phyloP scores from a whole-genome alignment of 805 yeast genomes.

The Lipomyces spencermartinsiae region DNA sequence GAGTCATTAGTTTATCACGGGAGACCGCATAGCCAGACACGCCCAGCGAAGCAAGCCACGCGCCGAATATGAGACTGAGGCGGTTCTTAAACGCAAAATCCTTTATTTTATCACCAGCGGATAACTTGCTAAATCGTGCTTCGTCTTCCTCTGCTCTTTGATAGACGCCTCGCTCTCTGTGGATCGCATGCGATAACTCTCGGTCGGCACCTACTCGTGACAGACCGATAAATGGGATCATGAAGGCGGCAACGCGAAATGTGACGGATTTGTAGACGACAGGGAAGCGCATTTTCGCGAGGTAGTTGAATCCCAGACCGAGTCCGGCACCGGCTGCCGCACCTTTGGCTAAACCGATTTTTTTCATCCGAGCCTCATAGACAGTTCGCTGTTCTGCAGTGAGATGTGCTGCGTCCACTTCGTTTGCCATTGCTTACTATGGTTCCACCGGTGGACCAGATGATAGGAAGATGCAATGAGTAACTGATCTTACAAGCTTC shows the following conservation, averaged over 20 bases:
- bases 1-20: conserved; percentile 74
- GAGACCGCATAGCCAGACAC: conserved; percentile 79
- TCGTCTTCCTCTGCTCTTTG: conserved; percentile 16
- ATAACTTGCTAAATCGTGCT: background rate
- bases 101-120: conserved; percentile 1
- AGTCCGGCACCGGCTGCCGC: conserved; percentile 12
- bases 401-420: conserved; percentile 14
- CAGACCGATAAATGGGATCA: conserved; percentile 22
- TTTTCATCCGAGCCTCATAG: conserved; percentile 22
- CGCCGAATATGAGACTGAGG: conserved; percentile 55
- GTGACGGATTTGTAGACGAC: conserved; percentile 21
- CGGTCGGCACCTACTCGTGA: conserved; percentile 22
- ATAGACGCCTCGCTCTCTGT: conserved; percentile 27
- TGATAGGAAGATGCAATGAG: too few relatives aligned
- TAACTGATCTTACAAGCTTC: too few relatives aligned
- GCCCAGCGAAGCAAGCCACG: conserved; percentile 81
- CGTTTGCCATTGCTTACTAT: conserved; percentile 14
- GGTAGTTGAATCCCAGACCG: conserved; percentile 17
- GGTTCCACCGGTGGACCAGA: background rate
- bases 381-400: conserved; percentile 17
- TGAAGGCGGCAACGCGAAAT: conserved; percentile 17
- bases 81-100: conserved; percentile 13
- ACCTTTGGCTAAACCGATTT: conserved; percentile 21
- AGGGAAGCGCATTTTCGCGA: conserved; percentile 16
- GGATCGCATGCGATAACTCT: conserved; percentile 22